Percentiles rank a stretch among this genome's conserved stretches.
Conservation (phyloP, 768 basidiomycete genomes). For the Tremella mesenterica region DNA sequence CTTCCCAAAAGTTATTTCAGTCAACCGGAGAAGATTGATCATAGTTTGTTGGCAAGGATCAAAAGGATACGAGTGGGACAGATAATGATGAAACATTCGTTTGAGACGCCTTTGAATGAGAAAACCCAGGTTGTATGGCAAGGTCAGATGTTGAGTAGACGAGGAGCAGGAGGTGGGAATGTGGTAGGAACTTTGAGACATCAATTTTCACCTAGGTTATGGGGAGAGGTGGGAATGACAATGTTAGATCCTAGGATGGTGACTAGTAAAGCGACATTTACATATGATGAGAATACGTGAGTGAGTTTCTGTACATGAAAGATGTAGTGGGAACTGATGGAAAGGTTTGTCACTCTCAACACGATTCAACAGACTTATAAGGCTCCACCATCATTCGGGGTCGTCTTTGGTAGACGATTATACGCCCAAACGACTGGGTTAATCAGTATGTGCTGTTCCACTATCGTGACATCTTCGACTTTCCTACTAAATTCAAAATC, state of each 20-base stretch:
- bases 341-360: conserved; percentile 35
- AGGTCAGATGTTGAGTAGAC: conserved; percentile 41
- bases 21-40: conserved; percentile 20
- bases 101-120: conserved; percentile 43
- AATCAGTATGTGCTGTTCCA: conserved; percentile 26
- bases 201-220: conserved; percentile 61
- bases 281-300: conserved; percentile 36
- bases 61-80: conserved; percentile 29
- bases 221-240: conserved; percentile 45
- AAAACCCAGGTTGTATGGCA: conserved; percentile 38
- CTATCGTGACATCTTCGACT: no score
- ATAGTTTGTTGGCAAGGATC: conserved; percentile 26
- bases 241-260: conserved; percentile 32
- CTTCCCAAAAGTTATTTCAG: conserved; percentile 27
- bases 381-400: conserved; percentile 40
- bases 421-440: conserved; percentile 43
- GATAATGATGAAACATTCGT: conserved; percentile 44
- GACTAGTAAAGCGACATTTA: conserved; percentile 35
- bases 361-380: conserved; percentile 32
- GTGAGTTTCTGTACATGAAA: neutral
- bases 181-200: conserved; percentile 65
- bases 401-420: conserved; percentile 42
- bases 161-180: conserved; percentile 46
- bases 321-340: neutral
- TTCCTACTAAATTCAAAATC: no score